These are phyloP conservation scores for Cupressus sempervirens DNA, from an alignment of 75 land plant species.

Conservation along the genomic window DNA sequence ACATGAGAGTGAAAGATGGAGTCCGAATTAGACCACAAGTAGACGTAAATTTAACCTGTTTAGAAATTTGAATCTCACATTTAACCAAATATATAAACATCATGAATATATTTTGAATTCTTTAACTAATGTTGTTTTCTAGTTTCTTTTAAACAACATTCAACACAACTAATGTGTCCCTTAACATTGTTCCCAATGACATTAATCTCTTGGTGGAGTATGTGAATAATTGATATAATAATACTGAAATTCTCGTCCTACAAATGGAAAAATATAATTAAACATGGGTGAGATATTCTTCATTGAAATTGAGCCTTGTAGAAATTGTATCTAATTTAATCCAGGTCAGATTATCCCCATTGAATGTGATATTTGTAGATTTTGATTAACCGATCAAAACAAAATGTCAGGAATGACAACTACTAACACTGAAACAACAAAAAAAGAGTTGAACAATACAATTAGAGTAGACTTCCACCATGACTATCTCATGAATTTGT, in stretches of 20 bases:
- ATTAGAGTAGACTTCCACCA: background rate
- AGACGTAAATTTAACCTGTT: background rate
- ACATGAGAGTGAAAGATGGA: background rate
- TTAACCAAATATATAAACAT: too few species aligned
- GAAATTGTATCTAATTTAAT: too few species aligned
- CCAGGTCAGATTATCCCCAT: too few species aligned
- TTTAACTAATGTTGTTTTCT: background rate
- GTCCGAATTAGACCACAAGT: background rate
- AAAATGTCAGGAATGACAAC: background rate
- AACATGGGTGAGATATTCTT: background rate
- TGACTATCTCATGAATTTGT: background rate
- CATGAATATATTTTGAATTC: background rate
- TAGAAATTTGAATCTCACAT: too few species aligned
- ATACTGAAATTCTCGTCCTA: constrained; percentile 16
- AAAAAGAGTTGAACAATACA: background rate
- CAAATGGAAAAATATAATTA: constrained; percentile 15
- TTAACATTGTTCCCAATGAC: constrained; percentile 34
- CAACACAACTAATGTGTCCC: constrained; percentile 3
- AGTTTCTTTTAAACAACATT: background rate
- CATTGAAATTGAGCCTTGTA: background rate
- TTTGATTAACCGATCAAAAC: background rate
- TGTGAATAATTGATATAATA: constrained; percentile 22
- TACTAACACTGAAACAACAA: background rate
- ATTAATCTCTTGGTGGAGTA: constrained; percentile 16
- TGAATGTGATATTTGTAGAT: too few species aligned